Conservation (phyloP, 2,329 filamentous ascomycete genomes). For the Trichophyton schoenleinii region DNA sequence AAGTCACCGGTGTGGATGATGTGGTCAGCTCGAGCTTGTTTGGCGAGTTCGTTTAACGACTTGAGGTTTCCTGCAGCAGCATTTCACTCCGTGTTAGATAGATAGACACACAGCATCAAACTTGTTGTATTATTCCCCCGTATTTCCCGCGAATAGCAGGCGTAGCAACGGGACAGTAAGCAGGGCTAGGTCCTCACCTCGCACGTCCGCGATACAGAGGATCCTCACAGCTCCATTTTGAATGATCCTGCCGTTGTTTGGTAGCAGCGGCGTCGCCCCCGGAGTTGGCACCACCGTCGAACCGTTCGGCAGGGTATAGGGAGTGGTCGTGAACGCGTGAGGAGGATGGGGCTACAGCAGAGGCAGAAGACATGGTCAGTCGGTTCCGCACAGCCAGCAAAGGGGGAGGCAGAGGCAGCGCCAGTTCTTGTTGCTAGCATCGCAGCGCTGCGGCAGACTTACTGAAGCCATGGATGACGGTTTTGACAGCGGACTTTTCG, state of each 20-base stretch:
- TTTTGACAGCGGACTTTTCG: neutral
- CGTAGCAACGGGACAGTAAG: too few relatives aligned
- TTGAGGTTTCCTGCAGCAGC: conserved; percentile 64
- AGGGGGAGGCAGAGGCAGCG: neutral
- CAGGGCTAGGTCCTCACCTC: conserved; percentile 27
- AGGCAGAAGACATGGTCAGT: conserved; percentile 11
- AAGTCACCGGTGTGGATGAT: conserved; percentile 99
- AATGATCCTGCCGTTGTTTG: conserved; percentile 39
- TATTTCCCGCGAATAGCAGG: too few relatives aligned
- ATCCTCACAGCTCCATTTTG: conserved; percentile 37
- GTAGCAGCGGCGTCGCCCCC: conserved; percentile 37
- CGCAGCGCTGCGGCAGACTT: conserved; percentile 18
- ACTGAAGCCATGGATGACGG: conserved; percentile 37
- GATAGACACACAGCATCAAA: too few relatives aligned
- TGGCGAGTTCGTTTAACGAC: conserved; percentile 92
- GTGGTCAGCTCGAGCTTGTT: conserved; percentile 86
- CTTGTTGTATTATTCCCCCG: too few relatives aligned
- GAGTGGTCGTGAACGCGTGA: conserved; percentile 33
- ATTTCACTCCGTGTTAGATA: neutral
- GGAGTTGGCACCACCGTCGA: conserved; percentile 31
- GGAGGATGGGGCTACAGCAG: conserved; percentile 30
- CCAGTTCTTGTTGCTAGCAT: neutral
- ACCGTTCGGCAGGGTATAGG: conserved; percentile 37
- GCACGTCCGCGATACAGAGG: conserved; percentile 40
- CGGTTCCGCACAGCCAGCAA: conserved; percentile 13